Conservation (phyloP, 768 basidiomycete genomes). For the Melanogaster broomeanus region DNA sequence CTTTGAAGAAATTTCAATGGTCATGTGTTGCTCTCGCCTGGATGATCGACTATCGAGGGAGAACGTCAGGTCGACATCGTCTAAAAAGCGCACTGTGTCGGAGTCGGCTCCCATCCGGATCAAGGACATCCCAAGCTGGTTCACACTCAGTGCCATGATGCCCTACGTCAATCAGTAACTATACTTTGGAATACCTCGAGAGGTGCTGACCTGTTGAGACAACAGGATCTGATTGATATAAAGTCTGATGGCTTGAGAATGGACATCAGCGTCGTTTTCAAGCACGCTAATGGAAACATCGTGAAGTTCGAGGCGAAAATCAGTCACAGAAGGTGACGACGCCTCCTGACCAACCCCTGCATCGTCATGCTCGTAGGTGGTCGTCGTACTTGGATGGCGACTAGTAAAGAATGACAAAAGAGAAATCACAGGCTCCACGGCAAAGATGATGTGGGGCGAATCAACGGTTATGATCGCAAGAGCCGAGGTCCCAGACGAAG, state of each 20-base stretch:
- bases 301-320: constrained; percentile 86
- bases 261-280: constrained; percentile 75
- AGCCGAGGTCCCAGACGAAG: constrained; percentile 64
- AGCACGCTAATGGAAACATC: constrained; percentile 87
- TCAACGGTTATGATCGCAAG: constrained; percentile 88
- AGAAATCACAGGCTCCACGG: constrained; percentile 87
- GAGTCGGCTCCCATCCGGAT: constrained; percentile 80
- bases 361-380: constrained; percentile 12
- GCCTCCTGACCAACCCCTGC: constrained; percentile 12
- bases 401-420: constrained; percentile 83
- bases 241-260: constrained; percentile 85
- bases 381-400: constrained; percentile 39
- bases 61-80: constrained; percentile 86
- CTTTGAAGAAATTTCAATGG: constrained; percentile 77
- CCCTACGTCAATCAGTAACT: constrained; percentile 49
- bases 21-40: constrained; percentile 72
- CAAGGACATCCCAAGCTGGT: constrained; percentile 90
- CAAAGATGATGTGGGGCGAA: constrained; percentile 89
- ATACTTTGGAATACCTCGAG: background rate
- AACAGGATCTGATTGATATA: constrained; percentile 83
- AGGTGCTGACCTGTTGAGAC: constrained; percentile 78
- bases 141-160: constrained; percentile 77
- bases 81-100: constrained; percentile 89
- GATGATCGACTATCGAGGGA: constrained; percentile 82
- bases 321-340: constrained; percentile 30